Base-by-base conservation (phyloP, 257 asterid genomes). In the Marsdenia floribunda region DNA sequence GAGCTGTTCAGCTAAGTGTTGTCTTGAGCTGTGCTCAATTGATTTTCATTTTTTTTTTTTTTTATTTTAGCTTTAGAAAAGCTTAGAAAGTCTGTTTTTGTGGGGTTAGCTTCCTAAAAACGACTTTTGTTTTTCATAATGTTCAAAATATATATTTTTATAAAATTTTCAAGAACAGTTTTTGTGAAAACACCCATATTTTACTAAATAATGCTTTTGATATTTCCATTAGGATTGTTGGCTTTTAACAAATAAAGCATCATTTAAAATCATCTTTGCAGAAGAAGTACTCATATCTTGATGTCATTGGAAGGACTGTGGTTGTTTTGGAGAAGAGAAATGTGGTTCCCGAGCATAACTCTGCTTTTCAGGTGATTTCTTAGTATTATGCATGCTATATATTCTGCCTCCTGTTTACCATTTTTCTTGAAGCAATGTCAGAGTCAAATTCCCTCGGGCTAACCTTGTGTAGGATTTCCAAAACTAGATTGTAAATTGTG, bases 261-360 rank as follows among this genome's bases (percentile, higher is more conserved):
- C 74, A 72, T 76, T 76, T 24, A 19, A 15, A 1, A 26, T 5
- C 50, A 77, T 80, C 58, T 76, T 59, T 90, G 83, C 99, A 95
- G 99, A 92, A 69, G 70, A 95, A 91, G 86, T 86, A 88, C 83
- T 92, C 99, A 7, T 95, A 95, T 86, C 99, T 95, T 79, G 99
- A 95, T 82, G 89, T 95, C 75, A 79, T 88, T 80, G 99, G 99
- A 78, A 87, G 99, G 83, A 88, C 97, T 54, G 99, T 95, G 73
- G 85, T 95, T 70, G 99, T 95, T 81, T 83, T 92, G 82, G 96
- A 89, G 77, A 95, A 90, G 88, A 85, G 75, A 72, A 95, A 95
- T 79, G 94, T 95, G 52, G 97, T 90, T 81, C 98, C 98, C 71
- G 99, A 95, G 78, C 98, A 95, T 82, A 88, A 90, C 78, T 72